Evolutionary conservation across 257 asterid genomes (phyloP), one percentile per base, ranked within the genome.

Genomic region (Catharanthus roseus): DNA sequence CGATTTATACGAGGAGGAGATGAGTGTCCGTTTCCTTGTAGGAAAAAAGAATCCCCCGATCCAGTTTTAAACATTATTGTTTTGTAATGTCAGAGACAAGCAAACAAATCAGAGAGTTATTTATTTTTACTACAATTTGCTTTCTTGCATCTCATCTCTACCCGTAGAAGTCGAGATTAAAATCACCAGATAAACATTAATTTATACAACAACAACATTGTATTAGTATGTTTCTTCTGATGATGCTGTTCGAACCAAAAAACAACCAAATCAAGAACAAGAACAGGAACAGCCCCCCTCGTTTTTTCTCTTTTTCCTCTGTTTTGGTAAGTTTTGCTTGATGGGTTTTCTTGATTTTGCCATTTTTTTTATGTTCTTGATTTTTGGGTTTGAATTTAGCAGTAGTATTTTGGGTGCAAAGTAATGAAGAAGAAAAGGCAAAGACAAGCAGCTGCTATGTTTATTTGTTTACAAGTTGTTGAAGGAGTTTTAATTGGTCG

Each of bases 381-480:
- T 49, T 12, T 47, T 15, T 18, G 24, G 0, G 26, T 16, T 36
- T 38, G 18, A 7, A 13, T 5, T 15, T 38, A 33, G n/a, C 19
- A 24, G 61, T n/a, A n/a, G n/a, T n/a, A n/a, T n/a, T n/a, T n/a
- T n/a, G n/a, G n/a, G n/a, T n/a, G n/a, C n/a, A n/a, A n/a, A 69
- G 57, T 62, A 19, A 83, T 68, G 82, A 89, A 85, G 82, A 84
- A 73, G 84, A 85, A 77, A 72, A 81, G 72, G 72, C 78, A 78
- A 9, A 75, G 67, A n/a, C n/a, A n/a, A 12, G 50, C 49, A 44
- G 5, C 28, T 7, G 49, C 67, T 7, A 24, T 75, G 51, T 75
- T 82, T 58, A 73, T 78, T 71, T 85, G 76, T 0, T 49, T 85
- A 21, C 85, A 81, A 67, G 73, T 87, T 72, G 5, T 85, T 42